phyloP scores from a whole-genome alignment of 1,284 basidiomycete species.

The Leccinum angustisporum region DNA sequence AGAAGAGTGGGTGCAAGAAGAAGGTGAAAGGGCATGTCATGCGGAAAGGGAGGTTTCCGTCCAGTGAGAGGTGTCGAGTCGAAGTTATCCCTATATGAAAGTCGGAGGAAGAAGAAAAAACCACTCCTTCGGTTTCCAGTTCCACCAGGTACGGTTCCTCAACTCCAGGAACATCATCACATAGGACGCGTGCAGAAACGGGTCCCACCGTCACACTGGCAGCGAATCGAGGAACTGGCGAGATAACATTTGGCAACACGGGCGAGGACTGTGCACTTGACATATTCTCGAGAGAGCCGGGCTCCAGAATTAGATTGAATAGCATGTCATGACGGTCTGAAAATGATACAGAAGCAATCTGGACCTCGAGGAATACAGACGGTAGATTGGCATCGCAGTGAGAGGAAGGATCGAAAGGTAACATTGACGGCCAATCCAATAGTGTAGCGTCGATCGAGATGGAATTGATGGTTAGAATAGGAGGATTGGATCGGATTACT shows the following conservation, averaged over 20 bases:
- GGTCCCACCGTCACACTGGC: slow-evolving; percentile 49
- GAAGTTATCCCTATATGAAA: slow-evolving; percentile 29
- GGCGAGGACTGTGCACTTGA: slow-evolving; percentile 15
- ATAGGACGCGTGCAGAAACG: slow-evolving; percentile 49
- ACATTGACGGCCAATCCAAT: slow-evolving; percentile 57
- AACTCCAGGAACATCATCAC: slow-evolving; percentile 36
- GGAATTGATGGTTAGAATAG: slow-evolving; percentile 46
- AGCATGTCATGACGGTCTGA: slow-evolving; percentile 55
- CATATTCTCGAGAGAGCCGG: slow-evolving; percentile 21
- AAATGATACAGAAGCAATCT: slow-evolving; percentile 48
- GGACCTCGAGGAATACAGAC: slow-evolving; percentile 50
- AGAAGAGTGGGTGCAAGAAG: slow-evolving; percentile 45
- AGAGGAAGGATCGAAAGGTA: slow-evolving; percentile 39
- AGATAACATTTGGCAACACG: slow-evolving; percentile 34
- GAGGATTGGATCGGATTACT: slow-evolving; percentile 28
- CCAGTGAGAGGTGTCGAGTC: slow-evolving; percentile 13
- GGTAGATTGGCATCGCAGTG: slow-evolving; percentile 61
- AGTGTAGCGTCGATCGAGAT: slow-evolving; percentile 45
- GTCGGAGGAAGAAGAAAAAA: slow-evolving; percentile 37
- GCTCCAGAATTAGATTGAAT: slow-evolving; percentile 35
- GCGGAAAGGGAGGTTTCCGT: slow-evolving; percentile 36
- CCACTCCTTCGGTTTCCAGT: slow-evolving; percentile 49
- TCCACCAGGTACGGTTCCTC: slow-evolving; percentile 51
- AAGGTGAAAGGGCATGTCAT: slow-evolving; percentile 39
- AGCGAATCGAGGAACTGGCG: slow-evolving; percentile 52